Percentiles rank a stretch among this genome's conserved stretches.
Evolutionary conservation across 2,329 filamentous ascomycete genomes (phyloP).

Genomic region (Pseudocercospora pini-densiflorae): DNA sequence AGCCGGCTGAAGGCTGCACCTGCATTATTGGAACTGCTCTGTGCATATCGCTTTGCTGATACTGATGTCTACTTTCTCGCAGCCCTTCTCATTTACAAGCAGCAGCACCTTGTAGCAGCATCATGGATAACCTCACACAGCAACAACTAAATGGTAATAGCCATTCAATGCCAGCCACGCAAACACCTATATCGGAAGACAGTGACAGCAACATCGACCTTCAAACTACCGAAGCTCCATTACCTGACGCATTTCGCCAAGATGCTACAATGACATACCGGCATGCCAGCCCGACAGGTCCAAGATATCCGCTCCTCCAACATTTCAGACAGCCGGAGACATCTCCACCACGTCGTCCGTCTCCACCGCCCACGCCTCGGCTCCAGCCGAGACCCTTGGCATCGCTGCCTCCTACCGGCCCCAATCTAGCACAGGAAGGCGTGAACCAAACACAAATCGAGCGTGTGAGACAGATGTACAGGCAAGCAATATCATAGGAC

Average conservation of each 20-base stretch:
- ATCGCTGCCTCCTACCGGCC: background rate
- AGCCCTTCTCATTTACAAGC: background rate
- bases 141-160: background rate
- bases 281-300: background rate
- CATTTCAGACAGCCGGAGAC: background rate
- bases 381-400: background rate
- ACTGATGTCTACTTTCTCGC: background rate
- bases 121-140: background rate
- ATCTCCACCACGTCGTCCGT: background rate
- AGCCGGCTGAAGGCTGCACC: background rate
- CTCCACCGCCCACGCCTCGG: background rate
- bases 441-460: background rate
- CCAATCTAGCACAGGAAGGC: background rate
- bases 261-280: background rate
- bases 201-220: background rate
- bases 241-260: background rate
- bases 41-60: background rate
- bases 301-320: background rate
- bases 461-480: background rate
- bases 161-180: background rate
- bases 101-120: background rate
- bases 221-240: background rate
- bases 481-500: constrained; percentile 6
- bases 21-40: background rate
- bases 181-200: background rate